Conservation (phyloP, 1,284 basidiomycete species). For the Grifola frondosa region DNA sequence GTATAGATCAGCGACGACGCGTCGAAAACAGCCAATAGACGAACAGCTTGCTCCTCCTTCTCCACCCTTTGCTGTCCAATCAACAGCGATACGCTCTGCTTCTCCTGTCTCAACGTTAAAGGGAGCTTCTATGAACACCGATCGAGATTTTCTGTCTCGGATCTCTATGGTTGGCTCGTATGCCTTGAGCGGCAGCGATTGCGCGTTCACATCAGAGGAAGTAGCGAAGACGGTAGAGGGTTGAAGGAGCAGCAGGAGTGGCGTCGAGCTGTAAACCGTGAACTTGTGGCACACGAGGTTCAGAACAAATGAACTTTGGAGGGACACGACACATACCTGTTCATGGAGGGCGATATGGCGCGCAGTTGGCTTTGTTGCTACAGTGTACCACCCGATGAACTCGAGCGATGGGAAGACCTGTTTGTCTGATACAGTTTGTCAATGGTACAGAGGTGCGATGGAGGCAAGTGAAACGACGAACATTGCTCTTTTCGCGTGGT, state of each 20-base stretch:
- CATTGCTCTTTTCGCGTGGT: conserved; percentile 87
- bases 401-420: conserved; percentile 97
- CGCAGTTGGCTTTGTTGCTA: conserved; percentile 68
- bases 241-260: conserved; percentile 73
- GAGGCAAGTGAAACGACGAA: conserved; percentile 37
- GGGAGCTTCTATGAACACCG: conserved; percentile 79
- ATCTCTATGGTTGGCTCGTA: conserved; percentile 88
- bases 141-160: conserved; percentile 70
- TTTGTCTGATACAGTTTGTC: conserved; percentile 65
- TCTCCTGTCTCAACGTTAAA: conserved; percentile 96
- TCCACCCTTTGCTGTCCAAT: conserved; percentile 91
- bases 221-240: conserved; percentile 51
- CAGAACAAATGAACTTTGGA: background rate
- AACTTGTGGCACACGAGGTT: conserved; percentile 45
- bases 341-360: conserved; percentile 83
- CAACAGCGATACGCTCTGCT: conserved; percentile 97
- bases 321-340: conserved; percentile 52
- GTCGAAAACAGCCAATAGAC: background rate
- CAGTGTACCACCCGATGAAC: conserved; percentile 96
- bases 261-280: conserved; percentile 70
- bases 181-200: conserved; percentile 82
- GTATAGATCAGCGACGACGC: background rate
- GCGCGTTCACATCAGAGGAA: conserved; percentile 55
- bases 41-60: conserved; percentile 76
- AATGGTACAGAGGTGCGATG: background rate